These are phyloP conservation scores for Wickerhamomyces rabaulensis DNA, from an alignment of 805 yeast genomes.

Conservation along the genomic window DNA sequence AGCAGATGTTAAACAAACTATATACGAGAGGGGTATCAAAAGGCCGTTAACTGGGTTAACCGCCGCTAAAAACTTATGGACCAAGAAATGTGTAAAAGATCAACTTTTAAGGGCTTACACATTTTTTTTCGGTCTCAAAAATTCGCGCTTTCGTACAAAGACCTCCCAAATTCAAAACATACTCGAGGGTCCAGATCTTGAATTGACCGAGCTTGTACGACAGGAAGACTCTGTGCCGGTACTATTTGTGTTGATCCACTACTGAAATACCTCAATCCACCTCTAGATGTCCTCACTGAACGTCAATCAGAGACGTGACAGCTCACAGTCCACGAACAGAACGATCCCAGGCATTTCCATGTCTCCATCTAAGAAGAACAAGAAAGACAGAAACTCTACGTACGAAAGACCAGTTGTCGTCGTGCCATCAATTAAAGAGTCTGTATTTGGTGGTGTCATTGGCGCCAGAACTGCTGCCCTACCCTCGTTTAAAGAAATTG, in stretches of 20 bases:
- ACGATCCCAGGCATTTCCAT: constrained; percentile 9
- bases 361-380: constrained; percentile 14
- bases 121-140: neutral
- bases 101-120: too few species aligned
- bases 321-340: neutral
- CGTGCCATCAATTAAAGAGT: constrained; percentile 35
- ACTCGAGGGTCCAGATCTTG: too few species aligned
- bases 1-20: neutral
- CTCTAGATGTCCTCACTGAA: neutral
- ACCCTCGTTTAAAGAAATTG: constrained; percentile 43
- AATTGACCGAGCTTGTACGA: too few species aligned
- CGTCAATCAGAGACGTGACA: constrained; percentile 1
- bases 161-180: too few species aligned
- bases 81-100: too few species aligned
- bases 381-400: constrained; percentile 5
- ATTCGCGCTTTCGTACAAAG: neutral
- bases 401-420: constrained; percentile 15
- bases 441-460: constrained; percentile 46
- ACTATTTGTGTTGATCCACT: too few species aligned
- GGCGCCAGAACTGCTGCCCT: constrained; percentile 41
- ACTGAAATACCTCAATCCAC: neutral
- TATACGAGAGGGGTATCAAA: neutral
- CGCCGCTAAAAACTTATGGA: neutral
- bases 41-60: neutral
- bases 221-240: too few species aligned